A percentile compares a stretch with the other conserved stretches of the same genome.
Evolutionary conservation across 257 asterid species (phyloP).

Genomic region (Solanum bulbocastanum): DNA sequence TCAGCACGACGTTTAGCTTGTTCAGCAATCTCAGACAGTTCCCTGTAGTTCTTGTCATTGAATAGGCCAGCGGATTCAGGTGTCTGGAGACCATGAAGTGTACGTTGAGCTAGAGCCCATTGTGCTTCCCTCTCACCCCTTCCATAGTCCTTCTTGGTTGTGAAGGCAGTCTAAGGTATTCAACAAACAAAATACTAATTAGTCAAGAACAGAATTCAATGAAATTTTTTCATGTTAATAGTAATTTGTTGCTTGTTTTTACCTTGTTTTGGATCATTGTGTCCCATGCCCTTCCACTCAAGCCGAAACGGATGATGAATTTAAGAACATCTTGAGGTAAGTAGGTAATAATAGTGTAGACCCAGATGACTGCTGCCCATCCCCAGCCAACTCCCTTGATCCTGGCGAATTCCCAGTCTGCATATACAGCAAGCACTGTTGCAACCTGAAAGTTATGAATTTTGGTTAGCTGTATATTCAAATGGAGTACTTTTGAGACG

Average conservation of each 20-base stretch:
- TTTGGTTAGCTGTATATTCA: not conserved
- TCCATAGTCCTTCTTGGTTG: conserved; percentile 78
- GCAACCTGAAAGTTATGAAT: conserved; percentile 30
- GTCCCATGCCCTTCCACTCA: conserved; percentile 77
- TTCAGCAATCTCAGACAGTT: conserved; percentile 56
- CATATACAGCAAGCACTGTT: conserved; percentile 56
- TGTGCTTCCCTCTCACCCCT: conserved; percentile 78
- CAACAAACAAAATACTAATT: not conserved
- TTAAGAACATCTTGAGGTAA: conserved; percentile 76
- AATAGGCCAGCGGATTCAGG: conserved; percentile 7
- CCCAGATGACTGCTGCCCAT: conserved; percentile 82
- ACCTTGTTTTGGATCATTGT: conserved; percentile 75
- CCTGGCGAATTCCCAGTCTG: conserved; percentile 67
- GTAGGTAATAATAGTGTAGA: conserved; percentile 58
- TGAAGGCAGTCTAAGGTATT: conserved; percentile 55
- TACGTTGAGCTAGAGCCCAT: conserved; percentile 78
- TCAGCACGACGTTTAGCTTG: conserved; percentile 76
- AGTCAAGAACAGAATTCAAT: not conserved
- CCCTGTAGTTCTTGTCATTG: conserved; percentile 36
- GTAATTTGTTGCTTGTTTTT: not conserved
- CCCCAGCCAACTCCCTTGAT: conserved; percentile 82
- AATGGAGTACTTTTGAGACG: not conserved
- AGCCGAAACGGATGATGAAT: conserved; percentile 46
- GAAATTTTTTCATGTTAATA: not conserved
- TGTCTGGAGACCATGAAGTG: conserved; percentile 62